Conservation (phyloP, 1,139 yeast genomes). For the Suhomyces terraborum region DNA sequence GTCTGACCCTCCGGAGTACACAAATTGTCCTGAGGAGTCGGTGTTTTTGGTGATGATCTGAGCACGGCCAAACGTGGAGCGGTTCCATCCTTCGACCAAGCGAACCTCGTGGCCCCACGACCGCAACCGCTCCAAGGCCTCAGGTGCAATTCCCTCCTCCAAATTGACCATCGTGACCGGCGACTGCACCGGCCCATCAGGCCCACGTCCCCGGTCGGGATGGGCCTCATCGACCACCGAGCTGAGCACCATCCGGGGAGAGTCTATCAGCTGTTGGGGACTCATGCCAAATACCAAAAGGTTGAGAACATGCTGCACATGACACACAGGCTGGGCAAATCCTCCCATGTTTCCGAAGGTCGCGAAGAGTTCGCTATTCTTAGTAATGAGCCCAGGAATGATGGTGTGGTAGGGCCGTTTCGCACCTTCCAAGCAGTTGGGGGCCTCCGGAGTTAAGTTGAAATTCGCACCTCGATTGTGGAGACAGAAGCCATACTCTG, state of each 20-base stretch:
- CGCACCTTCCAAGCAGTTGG: constrained; percentile 65
- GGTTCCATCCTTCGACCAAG: constrained; percentile 45
- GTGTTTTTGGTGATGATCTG: constrained; percentile 61
- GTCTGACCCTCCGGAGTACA: constrained; percentile 75
- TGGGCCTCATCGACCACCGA: constrained; percentile 49
- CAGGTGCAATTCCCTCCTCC: constrained; percentile 62
- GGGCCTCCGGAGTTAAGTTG: constrained; percentile 57
- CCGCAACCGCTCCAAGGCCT: constrained; percentile 45
- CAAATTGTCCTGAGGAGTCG: constrained; percentile 36
- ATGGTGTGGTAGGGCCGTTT: constrained; percentile 85
- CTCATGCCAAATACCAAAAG: constrained; percentile 61
- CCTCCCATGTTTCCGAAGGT: constrained; percentile 89
- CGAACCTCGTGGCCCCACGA: constrained; percentile 60
- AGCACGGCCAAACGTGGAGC: constrained; percentile 67
- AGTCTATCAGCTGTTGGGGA: constrained; percentile 76
- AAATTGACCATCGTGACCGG: constrained; percentile 59
- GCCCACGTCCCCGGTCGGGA: constrained; percentile 58
- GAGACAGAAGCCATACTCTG: constrained; percentile 66
- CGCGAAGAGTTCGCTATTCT: constrained; percentile 54
- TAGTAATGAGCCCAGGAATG: constrained; percentile 76
- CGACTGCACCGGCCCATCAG: constrained; percentile 68
- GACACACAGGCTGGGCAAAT: constrained; percentile 85
- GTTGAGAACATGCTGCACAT: constrained; percentile 74
- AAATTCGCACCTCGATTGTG: constrained; percentile 82
- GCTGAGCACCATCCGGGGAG: constrained; percentile 68